Base-by-base conservation (phyloP, 2,329 filamentous ascomycete genomes). In the Beauveria pseudobassiana region DNA sequence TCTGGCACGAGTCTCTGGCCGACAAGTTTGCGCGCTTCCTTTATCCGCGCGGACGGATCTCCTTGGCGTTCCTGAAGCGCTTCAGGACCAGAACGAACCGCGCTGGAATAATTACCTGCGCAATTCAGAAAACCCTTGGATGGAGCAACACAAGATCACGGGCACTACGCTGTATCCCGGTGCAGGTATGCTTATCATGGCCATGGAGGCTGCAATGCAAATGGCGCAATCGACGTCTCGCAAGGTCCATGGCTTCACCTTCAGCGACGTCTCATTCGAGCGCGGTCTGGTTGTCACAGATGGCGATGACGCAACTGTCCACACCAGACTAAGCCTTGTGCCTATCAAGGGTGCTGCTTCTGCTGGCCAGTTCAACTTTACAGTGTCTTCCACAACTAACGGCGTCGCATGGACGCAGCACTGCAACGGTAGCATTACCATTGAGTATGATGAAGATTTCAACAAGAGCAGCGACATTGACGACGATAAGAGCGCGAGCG, bases 11-110 rank as follows among this genome's bases (percentile, higher is more conserved):
- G 64, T 69, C 69, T 0, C 70, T 71, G 1, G 61, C 70, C 2
- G 70, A 68, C 5, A 64, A 65, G 2, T 67, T 70, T 5, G 69
- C 70, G 61, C 67, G 74, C 4, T 65, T 68, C 52, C 72, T 0
- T 60, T 64, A 28, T 69, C 72, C 30, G 67, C 72, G 0, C 69
- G 73, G 0, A 74, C 77, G 34, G 76, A 78, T 54, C 67, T 81
- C 1, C 63, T 80, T 0, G 78, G 78, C 0, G 63, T 67, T 0
- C 66, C 65, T 0, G 67, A 65, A 0, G 54, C 62, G 1, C 65
- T 66, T 4, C 67, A 63, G 5, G 68, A 67, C 16, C 62, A 62
- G 0, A 45, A 67, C 1, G 67, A 72, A 26, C 67, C 69, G 5
- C 63, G 65, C 0, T 74, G 69, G 69, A 63, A 67, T 1, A 68